These are phyloP conservation scores for Pseudopyricularia javanii DNA, from an alignment of 2,329 filamentous ascomycete species.

Conservation along the genomic window DNA sequence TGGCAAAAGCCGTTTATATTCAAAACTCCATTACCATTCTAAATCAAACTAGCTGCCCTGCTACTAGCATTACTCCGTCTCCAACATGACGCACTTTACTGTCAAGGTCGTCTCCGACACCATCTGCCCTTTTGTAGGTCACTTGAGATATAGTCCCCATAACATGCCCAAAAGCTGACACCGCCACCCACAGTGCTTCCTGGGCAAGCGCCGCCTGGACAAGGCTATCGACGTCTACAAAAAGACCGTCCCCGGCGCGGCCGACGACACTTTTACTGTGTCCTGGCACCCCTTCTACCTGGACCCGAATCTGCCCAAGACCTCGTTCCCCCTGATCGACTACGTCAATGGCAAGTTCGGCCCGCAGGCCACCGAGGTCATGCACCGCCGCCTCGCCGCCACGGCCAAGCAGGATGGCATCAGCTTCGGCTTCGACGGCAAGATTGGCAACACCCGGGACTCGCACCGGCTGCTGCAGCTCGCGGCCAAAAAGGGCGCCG, in stretches of 20 bases:
- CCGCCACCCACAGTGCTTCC: constrained; percentile 55
- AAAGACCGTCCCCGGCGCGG: constrained; percentile 42
- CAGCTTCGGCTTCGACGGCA: constrained; percentile 58
- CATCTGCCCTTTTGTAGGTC: constrained; percentile 52
- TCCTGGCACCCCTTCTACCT: constrained; percentile 75
- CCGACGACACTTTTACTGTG: constrained; percentile 57
- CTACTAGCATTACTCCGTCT: too few relatives aligned
- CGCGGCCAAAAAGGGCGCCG: constrained; percentile 32
- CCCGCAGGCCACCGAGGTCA: constrained; percentile 32
- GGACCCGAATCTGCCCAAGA: constrained; percentile 46
- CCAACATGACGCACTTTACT: constrained; percentile 58
- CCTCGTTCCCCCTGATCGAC: constrained; percentile 29
- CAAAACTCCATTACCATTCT: neutral
- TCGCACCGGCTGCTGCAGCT: constrained; percentile 68
- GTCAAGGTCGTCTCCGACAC: constrained; percentile 74
- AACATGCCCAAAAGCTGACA: too few relatives aligned
- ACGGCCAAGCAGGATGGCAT: constrained; percentile 59
- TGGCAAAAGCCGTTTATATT: neutral
- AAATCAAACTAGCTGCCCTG: neutral
- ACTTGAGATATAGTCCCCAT: too few relatives aligned
- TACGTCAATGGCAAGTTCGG: constrained; percentile 57
- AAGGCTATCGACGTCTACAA: constrained; percentile 58
- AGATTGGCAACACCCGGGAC: constrained; percentile 65
- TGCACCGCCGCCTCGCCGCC: constrained; percentile 23
- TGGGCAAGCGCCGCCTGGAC: constrained; percentile 66